phyloP scores from a whole-genome alignment of 129 eudicot species.

The Calendula officinalis region DNA sequence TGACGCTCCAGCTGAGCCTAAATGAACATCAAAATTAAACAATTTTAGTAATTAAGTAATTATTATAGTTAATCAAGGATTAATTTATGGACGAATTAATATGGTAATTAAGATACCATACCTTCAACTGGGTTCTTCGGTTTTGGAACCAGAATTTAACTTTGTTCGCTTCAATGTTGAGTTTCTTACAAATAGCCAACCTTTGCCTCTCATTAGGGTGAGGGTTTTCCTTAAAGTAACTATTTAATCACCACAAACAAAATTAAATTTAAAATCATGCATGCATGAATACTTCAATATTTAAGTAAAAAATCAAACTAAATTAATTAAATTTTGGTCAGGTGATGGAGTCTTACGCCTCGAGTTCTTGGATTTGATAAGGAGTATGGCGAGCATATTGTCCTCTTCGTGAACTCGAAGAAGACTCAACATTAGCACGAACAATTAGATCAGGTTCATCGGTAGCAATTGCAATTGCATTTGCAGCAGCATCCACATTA shows the following conservation, averaged over 20 bases:
- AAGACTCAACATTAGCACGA: background rate
- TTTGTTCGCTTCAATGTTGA: constrained; percentile 46
- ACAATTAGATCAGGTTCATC: background rate
- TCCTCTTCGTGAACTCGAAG: background rate
- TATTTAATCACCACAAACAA: constrained; percentile 18
- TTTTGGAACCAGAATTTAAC: constrained; percentile 87
- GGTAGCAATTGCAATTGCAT: background rate
- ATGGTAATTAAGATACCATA: constrained; percentile 2
- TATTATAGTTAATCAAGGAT: too few relatives aligned
- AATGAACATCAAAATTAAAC: background rate
- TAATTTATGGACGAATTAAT: too few relatives aligned
- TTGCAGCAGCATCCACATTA: background rate
- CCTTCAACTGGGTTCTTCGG: constrained; percentile 74
- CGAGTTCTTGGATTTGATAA: constrained; percentile 13
- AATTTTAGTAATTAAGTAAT: constrained; percentile 9
- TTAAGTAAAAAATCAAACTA: background rate
- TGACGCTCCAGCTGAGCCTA: constrained; percentile 62
- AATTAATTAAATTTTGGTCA: too few relatives aligned
- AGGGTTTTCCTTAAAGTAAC: constrained; percentile 55
- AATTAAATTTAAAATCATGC: background rate
- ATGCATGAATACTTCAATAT: background rate
- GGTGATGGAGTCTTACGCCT: background rate
- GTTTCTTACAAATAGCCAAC: constrained; percentile 46
- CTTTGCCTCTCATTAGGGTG: constrained; percentile 63
- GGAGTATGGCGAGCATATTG: constrained; percentile 15